Evolutionary conservation across 2,329 filamentous ascomycete species (phyloP).

Genomic region (Alternaria consortialis): DNA sequence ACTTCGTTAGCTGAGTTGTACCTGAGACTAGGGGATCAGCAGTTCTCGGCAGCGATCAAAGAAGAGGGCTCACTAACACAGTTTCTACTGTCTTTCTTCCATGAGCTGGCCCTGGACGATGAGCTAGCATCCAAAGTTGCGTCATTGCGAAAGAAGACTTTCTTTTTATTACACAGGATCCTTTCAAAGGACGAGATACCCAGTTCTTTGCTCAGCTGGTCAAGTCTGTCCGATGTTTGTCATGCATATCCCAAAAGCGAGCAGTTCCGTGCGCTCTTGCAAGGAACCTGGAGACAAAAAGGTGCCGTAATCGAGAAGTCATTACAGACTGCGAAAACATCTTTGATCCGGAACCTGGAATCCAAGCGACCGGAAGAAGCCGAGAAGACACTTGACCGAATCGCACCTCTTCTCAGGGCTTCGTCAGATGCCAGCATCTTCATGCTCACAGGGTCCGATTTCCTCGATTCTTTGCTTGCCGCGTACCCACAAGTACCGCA

Average conservation of each 20-base stretch:
- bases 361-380: conserved; percentile 65
- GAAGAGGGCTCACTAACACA: conserved; percentile 66
- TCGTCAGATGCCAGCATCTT: conserved; percentile 66
- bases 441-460: conserved; percentile 86
- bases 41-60: conserved; percentile 62
- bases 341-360: conserved; percentile 70
- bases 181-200: conserved; percentile 60
- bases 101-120: conserved; percentile 57
- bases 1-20: conserved; percentile 71
- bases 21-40: conserved; percentile 64
- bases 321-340: conserved; percentile 68
- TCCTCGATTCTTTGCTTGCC: conserved; percentile 76
- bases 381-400: conserved; percentile 63
- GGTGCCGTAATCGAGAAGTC: conserved; percentile 62
- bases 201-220: conserved; percentile 66
- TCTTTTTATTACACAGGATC: conserved; percentile 69
- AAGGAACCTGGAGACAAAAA: conserved; percentile 63
- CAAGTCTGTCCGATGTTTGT: conserved; percentile 73
- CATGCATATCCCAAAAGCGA: conserved; percentile 72
- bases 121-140: conserved; percentile 51
- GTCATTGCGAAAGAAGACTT: conserved; percentile 69
- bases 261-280: conserved; percentile 60
- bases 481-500: conserved; percentile 72
- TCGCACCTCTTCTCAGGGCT: conserved; percentile 71
- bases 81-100: conserved; percentile 75